Base-by-base conservation (phyloP, 2,329 filamentous ascomycete species). In the Pyricularia grisea region DNA sequence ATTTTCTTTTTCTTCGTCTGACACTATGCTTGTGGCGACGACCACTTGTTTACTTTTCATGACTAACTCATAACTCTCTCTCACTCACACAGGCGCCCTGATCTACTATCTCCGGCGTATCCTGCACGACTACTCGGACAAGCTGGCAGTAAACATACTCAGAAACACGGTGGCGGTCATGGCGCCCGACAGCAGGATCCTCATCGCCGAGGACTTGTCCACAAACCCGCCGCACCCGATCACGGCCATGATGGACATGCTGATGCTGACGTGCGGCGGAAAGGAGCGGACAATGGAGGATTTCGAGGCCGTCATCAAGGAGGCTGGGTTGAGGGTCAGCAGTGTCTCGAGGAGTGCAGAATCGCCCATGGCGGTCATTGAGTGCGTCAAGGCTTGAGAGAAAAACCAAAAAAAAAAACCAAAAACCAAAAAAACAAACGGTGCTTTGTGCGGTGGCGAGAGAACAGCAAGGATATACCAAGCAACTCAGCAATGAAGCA, bases 91-190 rank as follows among this genome's bases (percentile, higher is more conserved):
- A 74, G 75, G 74, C 4, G 75, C 75, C 0, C 31, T 70, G 7
- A 71, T 76, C 9, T 77, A 77, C 69, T 68, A 75, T 64, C 70
- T 77, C 28, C 72, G 73, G 3, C 71, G 75, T 17, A 70, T 76
- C n/a, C 70, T 77, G 5, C 73, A 76, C 50, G 74, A 77, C 67
- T 76, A 76, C 69, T 71, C 74, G 60, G 75, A 77, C 50, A 36
- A 66, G 10, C 68, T 71, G 25, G 73, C 72, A 12, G 67, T 65
- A 1, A 69, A 69, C 3, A 73, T 76, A 50, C 70, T 76, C 1
- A 60, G 66, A 0, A 72, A 68, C 14, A 70, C 76, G 55, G 71
- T 72, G 1, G 70, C 71, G 2, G 74, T 73, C 2, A 68, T 75
- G 5, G 25, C n/a, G n/a, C 55, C 9, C 30, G 67, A 68, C 31